Base-by-base conservation (phyloP, 2,329 filamentous ascomycete genomes). In the Madurella fahalii region DNA sequence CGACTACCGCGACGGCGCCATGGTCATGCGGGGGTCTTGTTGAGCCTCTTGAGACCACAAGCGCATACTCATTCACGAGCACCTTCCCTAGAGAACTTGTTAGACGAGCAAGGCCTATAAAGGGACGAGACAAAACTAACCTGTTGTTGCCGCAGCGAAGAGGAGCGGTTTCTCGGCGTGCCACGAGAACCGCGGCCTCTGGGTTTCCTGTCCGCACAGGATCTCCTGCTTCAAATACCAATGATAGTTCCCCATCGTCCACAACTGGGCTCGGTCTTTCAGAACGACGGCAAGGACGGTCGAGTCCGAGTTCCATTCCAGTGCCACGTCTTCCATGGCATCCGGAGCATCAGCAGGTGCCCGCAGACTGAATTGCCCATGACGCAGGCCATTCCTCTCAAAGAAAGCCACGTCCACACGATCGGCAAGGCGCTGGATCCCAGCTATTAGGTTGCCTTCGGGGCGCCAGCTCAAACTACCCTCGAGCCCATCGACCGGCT, bases 211-310 rank as follows among this genome's bases (percentile, higher is more conserved):
- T 8, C 69, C 63, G 7, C 79, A 73, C 7, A 74, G 72, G 7
- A 96, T 77, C 67, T 96, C 91, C 68, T 96, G 91, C 73, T 99
- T 99, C 15, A 99, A 77, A 69, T 97, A 97, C 82, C 94, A 99
- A 68, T 97, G 90, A 63, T 99, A 99, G 69, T 99, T 99, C 17
- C 90, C 89, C 80, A 87, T 96, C 0, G 91, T 96, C 94, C 94
- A 99, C 1, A 99, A 75, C 67, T 99, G 94, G n/a, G 94, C 74
- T 53, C 83, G 80, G 60, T 91, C 82, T 32, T 77, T 75, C 62
- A 92, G 83, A 1, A 82, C 77, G n/a, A 96, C 85, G 5, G 93
- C 91, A 44, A 99, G 78, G 0, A 96, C 90, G 1, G 86, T 93
- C 0, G 94, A 99, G 68, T 99, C 93, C 4, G 84, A 80, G 67